Conservation (phyloP, 176 grass and related monocot genomes). For the Sorghum bicolor region Sorghum_bicolor_NCBIv3 NC_012870.2:7645501-7646000, state of each 20-base stretch:
- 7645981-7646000: slow-evolving; percentile 39
- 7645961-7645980: not conserved
- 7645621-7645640: not conserved
- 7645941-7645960: not conserved
- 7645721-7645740: slow-evolving; percentile 72
- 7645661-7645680: slow-evolving; percentile 97
- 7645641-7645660: not conserved
- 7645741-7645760: slow-evolving; percentile 74
- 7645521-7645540: slow-evolving; percentile 84
- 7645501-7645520: slow-evolving; percentile 24
- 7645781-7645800: slow-evolving; percentile 73
- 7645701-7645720: slow-evolving; percentile 91
- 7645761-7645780: slow-evolving; percentile 62
- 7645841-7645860: not conserved
- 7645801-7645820: slow-evolving; percentile 44
- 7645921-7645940: not conserved
- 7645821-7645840: slow-evolving; percentile 85
- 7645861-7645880: slow-evolving; percentile 13
- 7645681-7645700: slow-evolving; percentile 93
- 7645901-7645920: slow-evolving; percentile 15
- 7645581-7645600: slow-evolving; percentile 18
- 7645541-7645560: slow-evolving; percentile 56
- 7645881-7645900: not conserved
- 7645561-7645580: slow-evolving; percentile 59
- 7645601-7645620: not conserved